phyloP scores from a whole-genome alignment of 2,329 filamentous ascomycete genomes.

The Graphiopsis chlorocephala region DNA sequence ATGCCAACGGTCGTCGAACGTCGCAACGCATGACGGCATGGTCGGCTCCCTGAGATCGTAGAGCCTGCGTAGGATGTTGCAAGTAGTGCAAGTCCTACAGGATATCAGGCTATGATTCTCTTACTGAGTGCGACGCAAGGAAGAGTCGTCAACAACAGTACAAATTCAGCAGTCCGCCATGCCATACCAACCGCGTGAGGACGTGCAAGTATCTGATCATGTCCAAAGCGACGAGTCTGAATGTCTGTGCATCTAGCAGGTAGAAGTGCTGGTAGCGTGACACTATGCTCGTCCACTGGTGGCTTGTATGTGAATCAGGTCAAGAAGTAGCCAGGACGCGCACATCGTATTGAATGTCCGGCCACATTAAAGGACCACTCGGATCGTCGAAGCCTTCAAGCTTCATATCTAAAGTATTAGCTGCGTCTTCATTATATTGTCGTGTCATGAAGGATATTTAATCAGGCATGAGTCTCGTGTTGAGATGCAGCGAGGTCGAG shows the following conservation, averaged over 20 bases:
- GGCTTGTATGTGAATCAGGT: constrained; percentile 7
- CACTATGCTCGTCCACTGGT: not conserved
- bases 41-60: not conserved
- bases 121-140: not conserved
- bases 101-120: not conserved
- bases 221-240: not conserved
- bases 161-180: not conserved
- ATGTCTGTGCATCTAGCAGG: not conserved
- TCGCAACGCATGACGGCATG: not conserved
- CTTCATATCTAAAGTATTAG: not conserved
- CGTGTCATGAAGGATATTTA: not conserved
- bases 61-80: not conserved
- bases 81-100: too few relatives aligned
- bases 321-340: not conserved
- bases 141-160: not conserved
- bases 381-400: not conserved
- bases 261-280: not conserved
- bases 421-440: not conserved
- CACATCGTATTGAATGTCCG: not conserved
- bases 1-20: constrained; percentile 9
- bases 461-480: not conserved
- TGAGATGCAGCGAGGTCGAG: not conserved
- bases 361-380: not conserved
- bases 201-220: not conserved
- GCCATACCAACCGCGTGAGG: not conserved